A percentile compares a stretch with the other conserved stretches of the same genome.
Conservation (phyloP, 176 grass and related monocot species). For the Ensete ventricosum region DNA sequence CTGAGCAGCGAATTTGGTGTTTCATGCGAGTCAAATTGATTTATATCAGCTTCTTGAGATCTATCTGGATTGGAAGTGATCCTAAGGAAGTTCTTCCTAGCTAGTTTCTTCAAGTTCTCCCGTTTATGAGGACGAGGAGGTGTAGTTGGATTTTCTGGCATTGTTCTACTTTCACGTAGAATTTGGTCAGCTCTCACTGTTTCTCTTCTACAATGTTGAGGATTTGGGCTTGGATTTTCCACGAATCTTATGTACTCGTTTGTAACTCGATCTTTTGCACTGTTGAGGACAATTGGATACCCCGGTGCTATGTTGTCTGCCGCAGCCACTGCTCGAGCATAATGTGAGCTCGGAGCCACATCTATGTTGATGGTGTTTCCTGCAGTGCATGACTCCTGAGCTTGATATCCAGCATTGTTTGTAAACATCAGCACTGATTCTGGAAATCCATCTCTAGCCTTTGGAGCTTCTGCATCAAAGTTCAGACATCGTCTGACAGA, state of each 20-base stretch:
- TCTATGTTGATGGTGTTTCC: not conserved
- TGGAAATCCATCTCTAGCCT: slow-evolving; percentile 21
- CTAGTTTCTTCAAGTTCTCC: slow-evolving; percentile 27
- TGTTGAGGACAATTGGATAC: slow-evolving; percentile 39
- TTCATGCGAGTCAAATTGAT: slow-evolving; percentile 16
- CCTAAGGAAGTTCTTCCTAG: slow-evolving; percentile 27
- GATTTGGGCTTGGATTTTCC: slow-evolving; percentile 17
- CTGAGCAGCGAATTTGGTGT: slow-evolving; percentile 23
- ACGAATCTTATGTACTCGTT: slow-evolving; percentile 19
- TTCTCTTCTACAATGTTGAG: slow-evolving; percentile 23
- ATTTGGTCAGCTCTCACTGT: slow-evolving; percentile 25
- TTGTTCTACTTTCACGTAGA: slow-evolving; percentile 15
- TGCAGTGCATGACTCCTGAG: slow-evolving; percentile 9
- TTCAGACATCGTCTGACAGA: slow-evolving; percentile 41
- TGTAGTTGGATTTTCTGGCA: slow-evolving; percentile 27
- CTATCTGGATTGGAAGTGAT: slow-evolving; percentile 12
- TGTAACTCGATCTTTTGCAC: slow-evolving; percentile 20
- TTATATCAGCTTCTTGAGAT: slow-evolving; percentile 11
- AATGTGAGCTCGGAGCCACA: slow-evolving; percentile 12
- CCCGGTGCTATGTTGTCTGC: slow-evolving; percentile 18
- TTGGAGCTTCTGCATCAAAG: slow-evolving; percentile 31
- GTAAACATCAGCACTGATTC: not conserved
- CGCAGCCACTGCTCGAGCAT: slow-evolving; percentile 10
- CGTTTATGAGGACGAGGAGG: slow-evolving; percentile 28
- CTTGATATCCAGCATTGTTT: not conserved